These are phyloP conservation scores for Mycocentrospora acerina DNA, from an alignment of 2,329 filamentous ascomycete species.

Conservation along the genomic window DNA sequence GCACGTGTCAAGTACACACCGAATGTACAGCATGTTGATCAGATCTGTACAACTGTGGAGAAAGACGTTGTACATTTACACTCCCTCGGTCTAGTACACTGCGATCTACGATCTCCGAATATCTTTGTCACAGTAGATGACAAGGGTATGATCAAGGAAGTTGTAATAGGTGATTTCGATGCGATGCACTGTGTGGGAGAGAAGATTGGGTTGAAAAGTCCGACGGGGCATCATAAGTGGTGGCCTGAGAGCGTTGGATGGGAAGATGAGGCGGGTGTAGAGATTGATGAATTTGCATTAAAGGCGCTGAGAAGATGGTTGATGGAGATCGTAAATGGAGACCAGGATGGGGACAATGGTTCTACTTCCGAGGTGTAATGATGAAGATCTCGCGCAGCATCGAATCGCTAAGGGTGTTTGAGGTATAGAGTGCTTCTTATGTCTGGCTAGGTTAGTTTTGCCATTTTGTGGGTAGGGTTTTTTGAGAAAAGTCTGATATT, in stretches of 20 bases:
- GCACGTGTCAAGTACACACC: neutral
- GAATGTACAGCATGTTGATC: neutral
- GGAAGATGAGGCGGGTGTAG: neutral
- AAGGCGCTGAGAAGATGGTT: slow-evolving; percentile 3
- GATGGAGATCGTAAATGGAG: slow-evolving; percentile 1
- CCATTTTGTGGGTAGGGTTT: no score
- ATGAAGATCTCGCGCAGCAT: no score
- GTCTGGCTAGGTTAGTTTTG: no score
- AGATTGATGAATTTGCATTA: slow-evolving; percentile 3
- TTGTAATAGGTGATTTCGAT: slow-evolving; percentile 7
- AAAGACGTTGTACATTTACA: slow-evolving; percentile 1
- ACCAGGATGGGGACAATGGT: no score
- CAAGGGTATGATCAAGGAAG: neutral
- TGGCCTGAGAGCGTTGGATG: neutral
- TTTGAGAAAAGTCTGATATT: no score
- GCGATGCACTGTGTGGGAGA: slow-evolving; percentile 1
- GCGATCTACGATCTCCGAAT: slow-evolving; percentile 7
- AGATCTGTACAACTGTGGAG: neutral
- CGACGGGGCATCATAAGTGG: neutral
- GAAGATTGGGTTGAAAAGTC: slow-evolving; percentile 2
- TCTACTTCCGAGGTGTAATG: no score
- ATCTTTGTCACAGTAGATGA: neutral
- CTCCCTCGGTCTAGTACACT: slow-evolving; percentile 2
- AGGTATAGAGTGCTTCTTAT: no score
- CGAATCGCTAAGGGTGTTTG: no score